Evolutionary conservation across 768 basidiomycete species (phyloP), one percentile per base, ranked within the genome.

Genomic region (Pleurotus platypus): DNA sequence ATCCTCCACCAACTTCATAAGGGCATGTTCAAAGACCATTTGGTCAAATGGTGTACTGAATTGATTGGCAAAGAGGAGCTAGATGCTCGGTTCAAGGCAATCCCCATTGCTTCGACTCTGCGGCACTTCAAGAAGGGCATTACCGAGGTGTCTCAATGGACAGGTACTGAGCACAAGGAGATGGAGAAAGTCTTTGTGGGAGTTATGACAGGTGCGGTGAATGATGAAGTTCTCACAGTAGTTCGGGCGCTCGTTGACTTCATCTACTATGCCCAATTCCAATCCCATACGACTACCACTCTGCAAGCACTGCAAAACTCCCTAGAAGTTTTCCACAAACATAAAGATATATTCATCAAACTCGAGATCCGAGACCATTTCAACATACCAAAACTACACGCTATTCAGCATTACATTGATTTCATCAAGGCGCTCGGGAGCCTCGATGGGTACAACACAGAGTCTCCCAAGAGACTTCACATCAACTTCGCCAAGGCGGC

Each of bases 1-100:
- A 43, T 78, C 20, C 72, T 80, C 15, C 78, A 80, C 59, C 77
- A 80, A 60, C 64, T 81, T 0, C 71, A 79, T 62, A 75, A 81
- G 58, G 79, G 79, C 0, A 56, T 78, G 1, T 76, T 80, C 48
- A 22, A 22, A 22, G 72, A 78, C 51, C 78, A 79, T 48, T 49
- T 76, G 1, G 65, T 72, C 0, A 67, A 62, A 5, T 80, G 74
- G 78, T 67, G 61, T 11, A 63, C 61, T 4, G 18, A 45, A 40
- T 60, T 63, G 1, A 49, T 66, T 8, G 64, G 22, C 26, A 46
- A 56, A 0, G 46, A 48, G 11, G 74, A 75, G 55, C 38, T 78
- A 5, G 76, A 79, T 57, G 38, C 37, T 1, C 66, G 69, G 1
- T 73, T 73, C 61, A 56, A 61, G 27, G 48, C 60, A 1, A 70